Conservation (phyloP, 805 yeast genomes). For the Tetrapisispora taiwanensis region DNA sequence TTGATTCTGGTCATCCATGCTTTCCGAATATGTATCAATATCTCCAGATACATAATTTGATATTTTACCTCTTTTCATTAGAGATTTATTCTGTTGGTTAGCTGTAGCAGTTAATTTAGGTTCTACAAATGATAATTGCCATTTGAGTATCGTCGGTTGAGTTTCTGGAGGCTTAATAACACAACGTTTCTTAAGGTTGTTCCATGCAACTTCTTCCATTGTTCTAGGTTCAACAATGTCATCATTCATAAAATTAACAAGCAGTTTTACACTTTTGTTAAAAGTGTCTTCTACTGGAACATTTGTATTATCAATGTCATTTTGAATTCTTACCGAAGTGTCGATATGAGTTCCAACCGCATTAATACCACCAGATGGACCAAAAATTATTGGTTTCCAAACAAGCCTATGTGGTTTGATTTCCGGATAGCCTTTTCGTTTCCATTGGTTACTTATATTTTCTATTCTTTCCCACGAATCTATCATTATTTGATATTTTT, state of each 20-base stretch:
- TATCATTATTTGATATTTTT: conserved; percentile 42
- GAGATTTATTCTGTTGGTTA: background rate
- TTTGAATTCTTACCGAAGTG: conserved; percentile 15
- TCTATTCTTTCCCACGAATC: conserved; percentile 31
- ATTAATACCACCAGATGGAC: conserved; percentile 79
- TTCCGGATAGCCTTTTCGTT: conserved; percentile 39
- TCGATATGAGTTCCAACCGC: conserved; percentile 30
- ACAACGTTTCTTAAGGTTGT: conserved; percentile 7
- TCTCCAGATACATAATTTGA: conserved; percentile 11
- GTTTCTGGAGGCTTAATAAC: conserved; percentile 2
- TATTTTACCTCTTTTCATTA: background rate
- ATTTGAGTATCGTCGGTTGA: background rate
- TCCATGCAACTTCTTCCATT: conserved; percentile 46
- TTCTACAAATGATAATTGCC: conserved; percentile 4
- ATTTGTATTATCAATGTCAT: conserved; percentile 6
- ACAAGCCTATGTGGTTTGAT: conserved; percentile 46
- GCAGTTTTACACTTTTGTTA: conserved; percentile 41
- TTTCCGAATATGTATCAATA: background rate
- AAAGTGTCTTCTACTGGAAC: conserved; percentile 24
- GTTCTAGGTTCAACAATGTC: conserved; percentile 56
- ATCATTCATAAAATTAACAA: conserved; percentile 53
- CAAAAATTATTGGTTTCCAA: conserved; percentile 79
- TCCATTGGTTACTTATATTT: conserved; percentile 41
- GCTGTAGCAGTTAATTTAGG: conserved; percentile 6
- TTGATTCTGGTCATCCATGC: conserved; percentile 3